Conservation (phyloP, 306 rosid species). For the Vigna hirtella region DNA sequence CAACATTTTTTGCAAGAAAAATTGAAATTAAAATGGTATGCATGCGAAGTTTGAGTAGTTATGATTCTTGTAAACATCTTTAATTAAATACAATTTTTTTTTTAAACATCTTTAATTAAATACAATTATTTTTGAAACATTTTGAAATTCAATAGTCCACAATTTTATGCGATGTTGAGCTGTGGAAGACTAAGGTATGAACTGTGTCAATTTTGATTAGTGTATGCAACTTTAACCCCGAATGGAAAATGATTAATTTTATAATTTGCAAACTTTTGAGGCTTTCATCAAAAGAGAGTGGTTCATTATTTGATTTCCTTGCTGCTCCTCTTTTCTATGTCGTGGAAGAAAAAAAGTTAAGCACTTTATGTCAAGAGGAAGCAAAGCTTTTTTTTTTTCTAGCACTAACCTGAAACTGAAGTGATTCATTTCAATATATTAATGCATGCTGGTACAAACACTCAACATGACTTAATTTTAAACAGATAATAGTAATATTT, state of each 20-base stretch:
- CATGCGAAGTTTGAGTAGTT: too few species aligned
- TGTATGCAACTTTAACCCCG: conserved; percentile 8
- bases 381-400: conserved; percentile 51
- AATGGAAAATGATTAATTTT: conserved; percentile 41
- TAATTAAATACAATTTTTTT: neutral
- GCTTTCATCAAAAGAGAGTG: conserved; percentile 43
- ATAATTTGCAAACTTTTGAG: conserved; percentile 43
- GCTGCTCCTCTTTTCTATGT: conserved; percentile 44
- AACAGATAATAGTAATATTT: conserved; percentile 4
- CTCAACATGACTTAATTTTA: conserved; percentile 7
- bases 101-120: neutral
- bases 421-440: neutral
- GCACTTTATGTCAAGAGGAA: conserved; percentile 64
- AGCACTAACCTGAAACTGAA: neutral
- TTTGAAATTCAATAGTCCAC: conserved; percentile 38
- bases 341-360: conserved; percentile 54
- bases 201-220: neutral
- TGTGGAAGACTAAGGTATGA: conserved; percentile 44
- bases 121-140: neutral
- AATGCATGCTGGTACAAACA: neutral
- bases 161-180: conserved; percentile 21
- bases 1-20: too few species aligned
- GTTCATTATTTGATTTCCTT: conserved; percentile 50
- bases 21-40: too few species aligned
- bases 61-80: neutral